phyloP scores from a whole-genome alignment of 768 basidiomycete genomes.

The Leccinum truebloodii region DNA sequence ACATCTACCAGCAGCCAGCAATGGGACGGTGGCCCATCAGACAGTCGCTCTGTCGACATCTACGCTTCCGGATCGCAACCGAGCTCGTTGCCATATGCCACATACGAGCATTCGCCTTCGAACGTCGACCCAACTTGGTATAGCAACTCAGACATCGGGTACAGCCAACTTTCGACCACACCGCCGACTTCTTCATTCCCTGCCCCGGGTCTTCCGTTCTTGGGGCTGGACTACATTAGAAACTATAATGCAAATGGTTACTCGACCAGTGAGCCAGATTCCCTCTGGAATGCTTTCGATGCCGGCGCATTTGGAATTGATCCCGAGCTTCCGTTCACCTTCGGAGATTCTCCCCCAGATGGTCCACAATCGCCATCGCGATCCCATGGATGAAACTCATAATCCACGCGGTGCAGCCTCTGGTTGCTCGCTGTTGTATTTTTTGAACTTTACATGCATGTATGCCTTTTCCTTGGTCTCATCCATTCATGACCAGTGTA shows the following conservation, averaged over 20 bases:
- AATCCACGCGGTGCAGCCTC: not conserved
- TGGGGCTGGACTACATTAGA: slow-evolving; percentile 80
- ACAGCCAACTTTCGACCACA: slow-evolving; percentile 51
- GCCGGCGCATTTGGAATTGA: slow-evolving; percentile 72
- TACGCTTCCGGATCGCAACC: slow-evolving; percentile 42
- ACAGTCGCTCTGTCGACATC: slow-evolving; percentile 42
- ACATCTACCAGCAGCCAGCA: slow-evolving; percentile 30
- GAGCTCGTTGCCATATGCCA: slow-evolving; percentile 41
- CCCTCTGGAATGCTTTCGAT: slow-evolving; percentile 64
- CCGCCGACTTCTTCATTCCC: slow-evolving; percentile 67
- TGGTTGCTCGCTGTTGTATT: slow-evolving; percentile 12
- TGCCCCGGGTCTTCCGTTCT: slow-evolving; percentile 77
- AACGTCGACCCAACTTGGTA: slow-evolving; percentile 42
- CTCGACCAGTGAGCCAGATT: slow-evolving; percentile 39
- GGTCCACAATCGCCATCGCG: slow-evolving; percentile 31
- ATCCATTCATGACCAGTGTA: slow-evolving; percentile 26
- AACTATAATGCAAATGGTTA: slow-evolving; percentile 61
- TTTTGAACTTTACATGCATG: slow-evolving; percentile 18
- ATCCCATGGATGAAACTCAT: slow-evolving; percentile 19
- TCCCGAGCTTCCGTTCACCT: slow-evolving; percentile 74
- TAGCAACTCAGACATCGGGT: slow-evolving; percentile 37
- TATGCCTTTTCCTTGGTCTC: slow-evolving; percentile 5
- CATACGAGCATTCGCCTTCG: slow-evolving; percentile 45
- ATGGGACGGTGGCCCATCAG: slow-evolving; percentile 48
- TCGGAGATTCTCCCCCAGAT: slow-evolving; percentile 38